Conservation (phyloP, 768 basidiomycete species). For the Russula foetens region DNA sequence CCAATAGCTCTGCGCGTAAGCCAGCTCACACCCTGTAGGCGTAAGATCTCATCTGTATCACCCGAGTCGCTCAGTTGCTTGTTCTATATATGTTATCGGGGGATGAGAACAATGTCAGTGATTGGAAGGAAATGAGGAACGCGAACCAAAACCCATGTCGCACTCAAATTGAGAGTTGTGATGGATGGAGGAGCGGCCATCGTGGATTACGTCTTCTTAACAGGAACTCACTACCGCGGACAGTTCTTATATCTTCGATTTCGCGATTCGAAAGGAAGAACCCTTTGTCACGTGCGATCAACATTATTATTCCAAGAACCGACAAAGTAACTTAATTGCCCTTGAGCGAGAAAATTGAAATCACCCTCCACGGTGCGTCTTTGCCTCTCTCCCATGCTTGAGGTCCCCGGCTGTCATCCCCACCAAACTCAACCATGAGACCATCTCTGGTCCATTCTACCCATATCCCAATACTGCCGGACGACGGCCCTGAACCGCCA, state of each 20-base stretch:
- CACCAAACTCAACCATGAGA: constrained; percentile 82
- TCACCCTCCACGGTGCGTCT: constrained; percentile 69
- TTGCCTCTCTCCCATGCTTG: constrained; percentile 86
- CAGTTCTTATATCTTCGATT: too few species aligned
- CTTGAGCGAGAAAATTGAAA: constrained; percentile 49
- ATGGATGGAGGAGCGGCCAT: constrained; percentile 64
- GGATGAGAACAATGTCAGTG: not conserved
- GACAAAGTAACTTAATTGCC: not conserved
- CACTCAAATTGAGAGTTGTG: constrained; percentile 51
- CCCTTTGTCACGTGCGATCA: too few species aligned
- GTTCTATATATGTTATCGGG: constrained; percentile 38
- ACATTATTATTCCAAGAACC: too few species aligned
- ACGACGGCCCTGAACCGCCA: constrained; percentile 77
- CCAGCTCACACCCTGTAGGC: constrained; percentile 69
- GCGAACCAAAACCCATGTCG: constrained; percentile 54
- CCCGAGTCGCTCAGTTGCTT: constrained; percentile 62
- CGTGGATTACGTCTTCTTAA: constrained; percentile 1
- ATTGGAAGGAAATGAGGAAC: not conserved
- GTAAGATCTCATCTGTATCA: constrained; percentile 51
- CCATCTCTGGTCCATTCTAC: constrained; percentile 84
- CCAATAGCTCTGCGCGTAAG: constrained; percentile 53
- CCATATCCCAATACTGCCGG: constrained; percentile 86
- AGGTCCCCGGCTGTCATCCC: constrained; percentile 65
- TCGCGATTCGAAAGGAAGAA: too few species aligned
- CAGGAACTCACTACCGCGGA: too few species aligned